Evolutionary conservation across 495 filamentous ascomycete genomes (phyloP), one percentile per base, ranked within the genome.

Genomic region (Xylaria bambusicola): DNA sequence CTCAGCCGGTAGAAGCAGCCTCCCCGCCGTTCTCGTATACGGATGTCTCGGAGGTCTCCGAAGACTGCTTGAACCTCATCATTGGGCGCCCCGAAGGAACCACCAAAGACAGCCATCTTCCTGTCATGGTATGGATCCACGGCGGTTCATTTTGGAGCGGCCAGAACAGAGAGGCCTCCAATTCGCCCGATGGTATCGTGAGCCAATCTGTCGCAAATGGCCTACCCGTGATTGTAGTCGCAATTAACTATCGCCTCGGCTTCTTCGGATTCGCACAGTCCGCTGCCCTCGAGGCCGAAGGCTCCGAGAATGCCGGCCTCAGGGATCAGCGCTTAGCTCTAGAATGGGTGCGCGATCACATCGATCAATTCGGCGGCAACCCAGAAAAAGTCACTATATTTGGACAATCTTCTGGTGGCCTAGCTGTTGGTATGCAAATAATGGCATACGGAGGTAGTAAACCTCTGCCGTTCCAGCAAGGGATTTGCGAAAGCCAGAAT

Each of bases 351-450:
- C 73, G 78, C n/a, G 71, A 77, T 29, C 85, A 87, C 61, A 83
- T 86, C 48, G 71, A 64, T 62, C 74, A 69, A 13, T 89, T 89
- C 61, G 86, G 84, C 40, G 85, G 84, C 18, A 77, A 87, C 61
- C 71, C 81, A 2, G 47, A 68, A 0, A 75, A 72, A 20, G 81
- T 87, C 61, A 77, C 76, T 0, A 77, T 86, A 52, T 80, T 77
- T 45, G 85, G 84, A 12, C 80, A 86, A 60, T 81, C 77, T 18
- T 82, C 82, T 7, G 81, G 82, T 2, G 73, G 74, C 13, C 61
- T 70, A n/a, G 64, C 74, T 31, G 74, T 80, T 21, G 71, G 75
- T 12, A 61, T 77, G 38, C 77, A 80, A 15, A 67, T 77, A 26
- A 63, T 71, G 41, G 71, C 75, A 3, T 78, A 71, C 48, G 69